A percentile compares a stretch with the other conserved stretches of the same genome.
These are phyloP conservation scores for Pyrenopolyporus hunteri DNA, from an alignment of 495 filamentous ascomycete species.

Conservation along the genomic window DNA sequence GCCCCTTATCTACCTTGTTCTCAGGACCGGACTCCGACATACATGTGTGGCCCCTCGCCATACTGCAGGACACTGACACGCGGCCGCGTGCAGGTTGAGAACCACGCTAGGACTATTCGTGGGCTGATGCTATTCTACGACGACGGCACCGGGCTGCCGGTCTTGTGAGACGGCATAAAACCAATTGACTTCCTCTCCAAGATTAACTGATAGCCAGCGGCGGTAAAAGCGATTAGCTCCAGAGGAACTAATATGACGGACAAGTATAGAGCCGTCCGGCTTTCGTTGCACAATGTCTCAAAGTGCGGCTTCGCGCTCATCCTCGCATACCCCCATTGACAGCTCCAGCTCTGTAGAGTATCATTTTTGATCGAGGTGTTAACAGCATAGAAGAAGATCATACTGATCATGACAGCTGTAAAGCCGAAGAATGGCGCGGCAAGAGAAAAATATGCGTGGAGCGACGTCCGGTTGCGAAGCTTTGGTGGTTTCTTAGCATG, in stretches of 20 bases:
- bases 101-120: neutral
- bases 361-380: slow-evolving; percentile 53
- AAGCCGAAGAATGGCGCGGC: slow-evolving; percentile 51
- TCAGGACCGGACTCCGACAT: slow-evolving; percentile 1
- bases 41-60: slow-evolving; percentile 1
- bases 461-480: slow-evolving; percentile 48
- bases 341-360: slow-evolving; percentile 61
- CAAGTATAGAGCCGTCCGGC: slow-evolving; percentile 55
- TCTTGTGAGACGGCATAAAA: slow-evolving; percentile 29
- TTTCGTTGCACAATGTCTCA: slow-evolving; percentile 56
- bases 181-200: slow-evolving; percentile 45
- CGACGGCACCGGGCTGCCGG: slow-evolving; percentile 38
- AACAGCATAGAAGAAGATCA: slow-evolving; percentile 60
- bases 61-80: slow-evolving; percentile 1
- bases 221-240: slow-evolving; percentile 49
- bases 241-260: slow-evolving; percentile 60
- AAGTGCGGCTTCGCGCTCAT: slow-evolving; percentile 57
- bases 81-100: slow-evolving; percentile 14
- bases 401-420: slow-evolving; percentile 54
- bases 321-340: slow-evolving; percentile 54
- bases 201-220: slow-evolving; percentile 48
- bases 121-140: slow-evolving; percentile 14
- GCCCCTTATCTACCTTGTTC: slow-evolving; percentile 7
- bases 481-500: slow-evolving; percentile 36
- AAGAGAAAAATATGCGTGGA: slow-evolving; percentile 50